Base-by-base conservation (phyloP, 306 rosid genomes). In the Dalbergia cochinchinensis region DNA sequence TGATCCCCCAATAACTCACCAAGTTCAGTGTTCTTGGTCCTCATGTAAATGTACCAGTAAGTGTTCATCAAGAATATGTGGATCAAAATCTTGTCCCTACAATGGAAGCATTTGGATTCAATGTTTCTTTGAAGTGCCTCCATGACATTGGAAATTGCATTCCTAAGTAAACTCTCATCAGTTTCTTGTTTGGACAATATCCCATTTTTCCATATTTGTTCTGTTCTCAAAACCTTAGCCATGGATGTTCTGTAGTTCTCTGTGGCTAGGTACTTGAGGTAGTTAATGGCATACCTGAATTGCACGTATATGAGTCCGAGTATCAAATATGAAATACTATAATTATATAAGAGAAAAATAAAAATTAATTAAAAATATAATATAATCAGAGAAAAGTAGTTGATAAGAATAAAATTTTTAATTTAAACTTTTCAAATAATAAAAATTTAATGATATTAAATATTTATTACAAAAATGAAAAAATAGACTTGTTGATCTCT, bases 1-100 rank as follows among this genome's bases (percentile, higher is more conserved):
- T 77, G 71, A 59, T 94, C 98, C 4, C 97, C 97, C 65, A 94
- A 18, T 9, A 92, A 72, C 63, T 83, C 82, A 47, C 94, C 93
- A 7, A 94, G 91, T 69, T 92, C 97, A 1, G 98, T 92, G 89
- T 85, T 89, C 47, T 78, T 92, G 2, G 91, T 88, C 63, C 97
- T 85, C 97, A 92, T 94, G 66, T 94, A 94, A 11, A 94, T 94
- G 78, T 94, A 94, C 98, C 98, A 94, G 73, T 91, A 91, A 0
- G 96, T 89, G 67, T 94, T 94, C 98, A 91, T 92, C 10, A 85
- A 59, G 69, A 88, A 92, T 7, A 92, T 63, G 14, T 88, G 83
- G 26, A 82, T 74, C 41, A 89, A 60, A 20, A 81, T 83, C 80
- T 86, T 90, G 78, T 94, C 98, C 68, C 73, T 87, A 48, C 83